Base-by-base conservation (phyloP, 805 yeast species). In the Limtongia smithiae region DNA sequence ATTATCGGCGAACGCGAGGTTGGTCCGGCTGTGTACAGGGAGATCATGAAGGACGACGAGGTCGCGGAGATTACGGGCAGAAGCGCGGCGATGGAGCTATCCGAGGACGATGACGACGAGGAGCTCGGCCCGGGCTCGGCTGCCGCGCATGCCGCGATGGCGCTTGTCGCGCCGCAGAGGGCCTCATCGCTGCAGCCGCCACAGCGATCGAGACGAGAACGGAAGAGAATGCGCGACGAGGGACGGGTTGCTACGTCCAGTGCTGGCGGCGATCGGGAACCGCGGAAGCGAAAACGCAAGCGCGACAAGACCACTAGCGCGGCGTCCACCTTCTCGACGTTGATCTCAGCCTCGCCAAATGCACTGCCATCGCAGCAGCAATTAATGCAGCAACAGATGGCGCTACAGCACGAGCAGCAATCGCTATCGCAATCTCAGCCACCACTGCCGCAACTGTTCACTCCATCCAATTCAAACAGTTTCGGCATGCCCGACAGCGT, bases 401-500 rank as follows among this genome's bases (percentile, higher is more conserved):
- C 35, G 9, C 9, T 12, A 35, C 14, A 5, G 12, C 41, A 36
- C 17, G 12, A 14, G 45, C 51, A 9, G 22, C 40, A 15, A 24
- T 27, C 35, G 46, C 37, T 11, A 11, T 30, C 12, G 21, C 14
- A n/a, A 15, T 41, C 30, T 7, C 22, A 36, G 35, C n/a, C 14
- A 15, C 5, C 14, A 6, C 12, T 35, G 6, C 22, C 5, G 33
- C 32, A 17, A 14, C 20, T n/a, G n/a, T n/a, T n/a, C n/a, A n/a
- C n/a, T n/a, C n/a, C n/a, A n/a, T n/a, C n/a, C n/a, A n/a, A n/a
- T n/a, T n/a, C n/a, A n/a, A n/a, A n/a, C n/a, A 11, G 32, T 21
- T 14, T 44, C 9, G 42, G 60, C 32, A 43, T 60, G 38, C 39
- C 57, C 25, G 53, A 62, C 46, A 62, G 65, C 41, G 55, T 59